Evolutionary conservation across 2,329 filamentous ascomycete species (phyloP).

Genomic region (Aureobasidium sp.): DNA sequence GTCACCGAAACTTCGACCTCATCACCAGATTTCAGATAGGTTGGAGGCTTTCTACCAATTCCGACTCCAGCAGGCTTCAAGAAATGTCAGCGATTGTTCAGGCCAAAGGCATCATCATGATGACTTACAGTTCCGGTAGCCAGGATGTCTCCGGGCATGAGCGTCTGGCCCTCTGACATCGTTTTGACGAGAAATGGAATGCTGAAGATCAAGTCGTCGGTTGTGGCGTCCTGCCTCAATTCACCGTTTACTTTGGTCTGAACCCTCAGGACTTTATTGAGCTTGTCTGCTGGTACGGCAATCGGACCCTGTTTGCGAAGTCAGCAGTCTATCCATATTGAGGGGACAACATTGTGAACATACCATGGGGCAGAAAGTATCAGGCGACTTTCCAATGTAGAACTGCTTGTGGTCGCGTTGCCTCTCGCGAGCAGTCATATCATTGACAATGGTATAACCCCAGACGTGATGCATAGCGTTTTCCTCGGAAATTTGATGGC

Average conservation of each 20-base stretch:
- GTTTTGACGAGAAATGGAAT: conserved; percentile 54
- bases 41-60: conserved; percentile 50
- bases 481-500: conserved; percentile 46
- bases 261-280: conserved; percentile 36
- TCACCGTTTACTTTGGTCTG: conserved; percentile 58
- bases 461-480: conserved; percentile 59
- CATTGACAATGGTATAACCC: conserved; percentile 65
- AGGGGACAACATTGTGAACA: neutral
- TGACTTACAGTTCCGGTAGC: conserved; percentile 49
- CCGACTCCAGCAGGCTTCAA: conserved; percentile 50
- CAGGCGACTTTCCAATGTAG: conserved; percentile 62
- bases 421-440: conserved; percentile 60
- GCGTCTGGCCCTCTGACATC: conserved; percentile 55
- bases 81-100: neutral
- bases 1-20: conserved; percentile 48
- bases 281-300: conserved; percentile 17
- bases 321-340: neutral
- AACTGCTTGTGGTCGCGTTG: conserved; percentile 69
- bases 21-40: conserved; percentile 47
- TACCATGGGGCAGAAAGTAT: conserved; percentile 64
- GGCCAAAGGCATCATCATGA: conserved; percentile 18
- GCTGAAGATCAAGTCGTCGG: conserved; percentile 56
- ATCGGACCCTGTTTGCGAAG: neutral
- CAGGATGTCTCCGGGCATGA: conserved; percentile 58
- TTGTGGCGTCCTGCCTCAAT: conserved; percentile 54